phyloP scores from a whole-genome alignment of 78 protist genomes.

The Fonticula alba region DNA sequence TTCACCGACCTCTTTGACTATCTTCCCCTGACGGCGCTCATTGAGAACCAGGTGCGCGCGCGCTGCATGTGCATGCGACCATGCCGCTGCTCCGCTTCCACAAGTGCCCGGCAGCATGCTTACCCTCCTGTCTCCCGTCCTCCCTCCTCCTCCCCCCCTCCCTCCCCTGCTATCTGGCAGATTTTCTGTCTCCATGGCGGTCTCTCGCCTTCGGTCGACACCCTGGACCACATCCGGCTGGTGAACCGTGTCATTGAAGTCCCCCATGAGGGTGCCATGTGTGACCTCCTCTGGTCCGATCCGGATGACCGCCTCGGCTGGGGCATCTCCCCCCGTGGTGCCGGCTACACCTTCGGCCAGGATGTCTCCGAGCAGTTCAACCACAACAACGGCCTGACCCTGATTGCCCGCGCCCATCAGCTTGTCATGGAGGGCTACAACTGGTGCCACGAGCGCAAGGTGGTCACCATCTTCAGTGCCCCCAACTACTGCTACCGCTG shows the following conservation, averaged over 20 bases:
- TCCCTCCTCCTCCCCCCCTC: not conserved
- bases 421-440: slow-evolving; percentile 78
- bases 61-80: not conserved
- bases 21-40: slow-evolving; percentile 75
- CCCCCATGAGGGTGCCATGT: slow-evolving; percentile 92
- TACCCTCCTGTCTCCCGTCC: not conserved
- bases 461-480: slow-evolving; percentile 87
- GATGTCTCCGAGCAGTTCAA: slow-evolving; percentile 54
- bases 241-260: slow-evolving; percentile 56
- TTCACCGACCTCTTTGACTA: slow-evolving; percentile 85
- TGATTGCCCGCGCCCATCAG: slow-evolving; percentile 91
- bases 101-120: not conserved
- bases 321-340: slow-evolving; percentile 91
- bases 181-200: slow-evolving; percentile 96
- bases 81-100: not conserved
- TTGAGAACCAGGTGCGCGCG: slow-evolving; percentile 55
- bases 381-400: slow-evolving; percentile 63
- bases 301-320: slow-evolving; percentile 89
- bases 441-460: slow-evolving; percentile 79
- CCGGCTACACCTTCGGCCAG: slow-evolving; percentile 90
- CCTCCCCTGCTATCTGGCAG: not conserved
- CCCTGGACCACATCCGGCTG: slow-evolving; percentile 52
- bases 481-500: slow-evolving; percentile 98
- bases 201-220: slow-evolving; percentile 59
- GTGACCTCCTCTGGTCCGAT: slow-evolving; percentile 97